Evolutionary conservation across 352 stramenopile species (phyloP), one percentile per base, ranked within the genome.

Genomic region (Phytopythium delawarense): DNA sequence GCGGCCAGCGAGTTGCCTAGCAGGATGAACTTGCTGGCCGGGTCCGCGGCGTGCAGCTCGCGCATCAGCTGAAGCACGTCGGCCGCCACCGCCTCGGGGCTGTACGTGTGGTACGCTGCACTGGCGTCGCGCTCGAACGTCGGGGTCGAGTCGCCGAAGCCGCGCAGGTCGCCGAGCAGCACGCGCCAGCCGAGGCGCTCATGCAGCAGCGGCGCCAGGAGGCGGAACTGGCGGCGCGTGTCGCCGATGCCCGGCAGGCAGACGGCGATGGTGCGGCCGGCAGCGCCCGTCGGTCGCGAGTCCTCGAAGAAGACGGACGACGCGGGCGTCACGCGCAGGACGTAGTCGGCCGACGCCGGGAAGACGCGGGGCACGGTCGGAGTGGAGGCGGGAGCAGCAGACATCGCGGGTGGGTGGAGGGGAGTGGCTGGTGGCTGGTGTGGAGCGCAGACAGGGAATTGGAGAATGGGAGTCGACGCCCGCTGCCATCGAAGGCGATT

Each of bases 221-320:
- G 46, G 7, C 72, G 75, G 54, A 75, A 79, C 53, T 78, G 74
- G 39, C 72, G 68, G 1, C 75, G 71, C 6, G 68, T 79, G 50
- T 81, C 72, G 21, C 70, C 72, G 23, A 84, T 76, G 28, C 72
- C 75, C 1, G 72, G 70, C 1, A 84, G 62, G 35, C 70, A 79
- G 50, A 81, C 69, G 8, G 72, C 69, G 50, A 70, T 57, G 18
- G 65, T 71, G 37, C 50, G 56, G 0, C 62, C 61, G 13, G 61
- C 32, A 25, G 59, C 45, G 18, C 62, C 55, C 2, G 50, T 52
- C 46, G 72, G 64, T 18, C 67, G 61, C 16, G 72, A 80, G 61
- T 80, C 72, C 52, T 78, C 73, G 51, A 81, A 81, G 63, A 66
- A 78, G 25, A 78, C 61, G 53, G 35, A 67, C 56, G 62, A 59